These are phyloP conservation scores for Plantago rigida DNA, from an alignment of 305 asterid genomes.

Conservation along the genomic window DNA sequence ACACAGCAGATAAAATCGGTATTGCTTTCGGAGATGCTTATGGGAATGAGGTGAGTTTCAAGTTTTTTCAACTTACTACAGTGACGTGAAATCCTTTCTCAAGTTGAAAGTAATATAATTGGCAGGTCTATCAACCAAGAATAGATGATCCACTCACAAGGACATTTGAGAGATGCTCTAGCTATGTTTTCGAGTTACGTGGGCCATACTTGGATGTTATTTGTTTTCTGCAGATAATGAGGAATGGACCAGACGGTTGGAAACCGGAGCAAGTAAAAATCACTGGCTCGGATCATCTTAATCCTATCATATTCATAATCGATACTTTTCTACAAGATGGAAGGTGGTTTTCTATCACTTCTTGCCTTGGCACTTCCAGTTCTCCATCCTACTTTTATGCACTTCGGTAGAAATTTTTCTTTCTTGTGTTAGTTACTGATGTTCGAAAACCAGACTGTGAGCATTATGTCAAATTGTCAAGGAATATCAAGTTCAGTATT, in stretches of 20 bases:
- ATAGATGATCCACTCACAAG: constrained; percentile 30
- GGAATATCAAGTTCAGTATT: not conserved
- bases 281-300: constrained; percentile 25
- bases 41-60: constrained; percentile 31
- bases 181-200: constrained; percentile 30
- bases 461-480: not conserved
- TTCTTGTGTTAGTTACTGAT: not conserved
- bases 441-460: not conserved
- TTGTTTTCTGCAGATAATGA: constrained; percentile 31
- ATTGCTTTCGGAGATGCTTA: constrained; percentile 44
- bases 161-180: constrained; percentile 38
- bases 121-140: constrained; percentile 32
- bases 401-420: not conserved
- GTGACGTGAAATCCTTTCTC: too few relatives aligned
- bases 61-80: too few relatives aligned
- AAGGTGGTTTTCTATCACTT: constrained; percentile 34
- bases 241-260: constrained; percentile 49
- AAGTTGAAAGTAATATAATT: not conserved
- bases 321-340: constrained; percentile 31
- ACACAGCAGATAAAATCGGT: constrained; percentile 38
- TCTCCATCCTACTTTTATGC: not conserved
- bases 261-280: constrained; percentile 34
- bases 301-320: constrained; percentile 18
- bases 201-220: constrained; percentile 33
- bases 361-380: constrained; percentile 14